Evolutionary conservation across 805 yeast species (phyloP), one percentile per base, ranked within the genome.

Genomic region (Teunomyces cretensis): DNA sequence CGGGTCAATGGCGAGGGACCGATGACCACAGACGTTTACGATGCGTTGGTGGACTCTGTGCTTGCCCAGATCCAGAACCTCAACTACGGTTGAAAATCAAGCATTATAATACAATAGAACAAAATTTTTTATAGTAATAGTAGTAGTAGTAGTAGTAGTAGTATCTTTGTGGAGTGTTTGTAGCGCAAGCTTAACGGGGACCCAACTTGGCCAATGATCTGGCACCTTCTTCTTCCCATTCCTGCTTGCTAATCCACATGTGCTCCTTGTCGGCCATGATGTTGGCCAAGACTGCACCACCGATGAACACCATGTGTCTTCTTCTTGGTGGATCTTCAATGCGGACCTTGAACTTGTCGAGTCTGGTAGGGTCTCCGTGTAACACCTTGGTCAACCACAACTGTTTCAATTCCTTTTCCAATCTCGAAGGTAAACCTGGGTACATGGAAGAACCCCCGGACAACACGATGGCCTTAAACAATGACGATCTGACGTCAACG

Each of bases 381-480:
- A 94, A 79, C 14, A 94, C 96, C 60, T 83, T 81, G 2, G 95
- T 84, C 54, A 87, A 83, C 98, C 98, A 94, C 56, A 88, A 81
- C 67, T 94, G 99, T 70, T 94, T 94, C 67, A 94, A 78, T 67
- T 94, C 99, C 66, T 88, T 92, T 67, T 94, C 98, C 55, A 94
- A 74, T 60, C 99, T 79, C 9, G 96, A 86, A 14, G 99, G 99
- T 55, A 94, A 79, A 26, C 99, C 99, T 1, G 99, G 98, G 63
- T 94, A 94, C 99, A 94, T 94, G 42, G 96, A 86, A 1, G 98
- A 91, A 46, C 99, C 99, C 64, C 99, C 99, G 5, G 96, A 88
- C 37, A 94, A 78, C 24, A 94, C 98, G 64, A 94, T 87, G 2
- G 97, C 96, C 61, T 86, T 88, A 72, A 80, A 94, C 48, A 94